Base-by-base conservation (phyloP, 371 early-diverging fungal genomes). In the Mortierella sp. region DNA sequence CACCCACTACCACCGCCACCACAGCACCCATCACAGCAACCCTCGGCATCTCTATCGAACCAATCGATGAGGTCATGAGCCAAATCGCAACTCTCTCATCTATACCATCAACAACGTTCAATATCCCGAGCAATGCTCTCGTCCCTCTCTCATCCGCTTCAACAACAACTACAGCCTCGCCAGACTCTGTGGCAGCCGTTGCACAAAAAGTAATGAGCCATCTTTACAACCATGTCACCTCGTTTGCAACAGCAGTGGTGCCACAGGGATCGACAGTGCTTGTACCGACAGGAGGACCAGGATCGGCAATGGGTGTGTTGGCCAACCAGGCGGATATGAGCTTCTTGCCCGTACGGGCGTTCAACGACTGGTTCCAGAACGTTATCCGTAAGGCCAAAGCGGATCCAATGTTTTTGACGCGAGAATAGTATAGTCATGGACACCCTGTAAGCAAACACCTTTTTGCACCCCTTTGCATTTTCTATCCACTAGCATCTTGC, bases 1-100 rank as follows among this genome's bases (percentile, higher is more conserved):
- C 21, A 47, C 38, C 75, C 54, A n/a, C 75, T 21, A 14, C 79
- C 42, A 38, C 74, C 42, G 48, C 79, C 42, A 38, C 74, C 42
- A 54, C 76, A 65, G 45, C 73, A 73, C 86, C 79, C 16, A 78
- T 92, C 28, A 89, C 92, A 7, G 98, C 97, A 0, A 95, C 94
- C 45, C 88, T 98, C 9, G 98, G 98, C 5, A 97, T 98, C 60
- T 96, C 96, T 0, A 95, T 98, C 44, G 98, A 98, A 78, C 97
- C 97, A 7, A 83, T 96, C 31, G 91, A 91, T 45, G 84, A 88
- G 4, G 95, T 97, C 42, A 88, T 94, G 80, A 89, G 91, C 72
- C 92, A 94, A 81, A 72, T 93, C 16, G 75, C 86, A 52, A 84
- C 76, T 38, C 75, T 89, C 72, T 80, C 80, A 60, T 42, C 31